Conservation (phyloP, 352 stramenopile species). For the Halophytophthora polymorphica region DNA sequence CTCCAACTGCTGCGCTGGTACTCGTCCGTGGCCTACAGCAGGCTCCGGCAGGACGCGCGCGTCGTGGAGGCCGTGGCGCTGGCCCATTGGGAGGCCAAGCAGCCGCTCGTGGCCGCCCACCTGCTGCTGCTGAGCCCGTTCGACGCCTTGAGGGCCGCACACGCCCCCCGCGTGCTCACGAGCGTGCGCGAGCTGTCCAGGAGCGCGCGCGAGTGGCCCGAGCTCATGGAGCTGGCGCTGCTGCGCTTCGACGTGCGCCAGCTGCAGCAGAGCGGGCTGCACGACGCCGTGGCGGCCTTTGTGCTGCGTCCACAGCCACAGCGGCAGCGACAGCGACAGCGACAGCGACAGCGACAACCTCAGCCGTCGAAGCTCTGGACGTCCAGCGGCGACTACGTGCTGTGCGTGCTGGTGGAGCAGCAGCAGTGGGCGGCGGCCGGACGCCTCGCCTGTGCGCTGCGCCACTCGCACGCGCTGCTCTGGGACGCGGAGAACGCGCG, state of each 20-base stretch:
- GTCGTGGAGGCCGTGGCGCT: slow-evolving; percentile 37
- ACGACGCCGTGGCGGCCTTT: slow-evolving; percentile 39
- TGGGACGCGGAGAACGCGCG: slow-evolving; percentile 69
- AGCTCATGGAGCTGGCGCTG: slow-evolving; percentile 50
- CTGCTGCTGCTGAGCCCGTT: slow-evolving; percentile 66
- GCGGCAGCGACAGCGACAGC: slow-evolving; percentile 3
- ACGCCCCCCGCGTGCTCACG: slow-evolving; percentile 29
- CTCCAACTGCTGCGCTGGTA: slow-evolving; percentile 53
- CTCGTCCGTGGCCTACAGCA: slow-evolving; percentile 36
- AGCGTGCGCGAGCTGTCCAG: slow-evolving; percentile 10
- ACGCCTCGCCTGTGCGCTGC: slow-evolving; percentile 51
- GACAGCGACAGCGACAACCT: neutral
- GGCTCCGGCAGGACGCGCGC: slow-evolving; percentile 22
- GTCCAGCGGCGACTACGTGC: slow-evolving; percentile 55
- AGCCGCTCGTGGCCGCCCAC: slow-evolving; percentile 34
- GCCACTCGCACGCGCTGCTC: slow-evolving; percentile 55
- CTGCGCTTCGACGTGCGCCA: slow-evolving; percentile 52
- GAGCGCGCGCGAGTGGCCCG: slow-evolving; percentile 15
- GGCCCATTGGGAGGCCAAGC: slow-evolving; percentile 29
- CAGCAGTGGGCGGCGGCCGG: slow-evolving; percentile 44
- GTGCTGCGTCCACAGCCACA: slow-evolving; percentile 18
- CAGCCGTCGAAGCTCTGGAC: slow-evolving; percentile 38
- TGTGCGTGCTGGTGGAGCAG: slow-evolving; percentile 56
- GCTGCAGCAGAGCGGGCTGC: slow-evolving; percentile 39
- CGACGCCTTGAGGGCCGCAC: slow-evolving; percentile 34